Conservation (phyloP, 2,329 filamentous ascomycete genomes). For the Pseudocercospora fijiensis region DNA sequence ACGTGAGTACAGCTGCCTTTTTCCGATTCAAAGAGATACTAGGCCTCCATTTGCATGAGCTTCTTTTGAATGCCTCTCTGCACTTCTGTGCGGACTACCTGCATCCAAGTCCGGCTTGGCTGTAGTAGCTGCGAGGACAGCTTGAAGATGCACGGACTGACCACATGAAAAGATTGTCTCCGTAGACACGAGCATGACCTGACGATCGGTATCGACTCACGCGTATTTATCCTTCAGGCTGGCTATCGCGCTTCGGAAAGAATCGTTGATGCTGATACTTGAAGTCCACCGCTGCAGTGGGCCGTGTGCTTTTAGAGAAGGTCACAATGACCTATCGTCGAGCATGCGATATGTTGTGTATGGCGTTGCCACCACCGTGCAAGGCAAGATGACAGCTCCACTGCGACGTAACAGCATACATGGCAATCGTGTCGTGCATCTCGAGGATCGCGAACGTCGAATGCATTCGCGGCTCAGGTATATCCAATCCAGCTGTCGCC, state of each 20-base stretch:
- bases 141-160: background rate
- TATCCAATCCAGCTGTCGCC: background rate
- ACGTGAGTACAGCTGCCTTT: background rate
- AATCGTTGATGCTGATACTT: background rate
- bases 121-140: background rate
- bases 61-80: background rate
- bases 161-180: background rate
- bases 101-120: background rate
- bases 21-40: background rate
- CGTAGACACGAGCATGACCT: background rate
- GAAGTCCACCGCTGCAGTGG: background rate
- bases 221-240: background rate
- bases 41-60: background rate
- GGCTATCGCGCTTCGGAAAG: background rate
- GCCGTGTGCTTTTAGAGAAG: background rate
- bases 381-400: background rate
- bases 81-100: background rate
- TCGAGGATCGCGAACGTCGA: background rate
- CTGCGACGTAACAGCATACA: background rate
- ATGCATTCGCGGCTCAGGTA: background rate
- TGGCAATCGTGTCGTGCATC: background rate
- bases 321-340: background rate
- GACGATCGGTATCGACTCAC: background rate
- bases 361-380: background rate
- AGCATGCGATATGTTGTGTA: background rate